Evolutionary conservation across 2,329 filamentous ascomycete genomes (phyloP).

Genomic region (Exophiala sp.): DNA sequence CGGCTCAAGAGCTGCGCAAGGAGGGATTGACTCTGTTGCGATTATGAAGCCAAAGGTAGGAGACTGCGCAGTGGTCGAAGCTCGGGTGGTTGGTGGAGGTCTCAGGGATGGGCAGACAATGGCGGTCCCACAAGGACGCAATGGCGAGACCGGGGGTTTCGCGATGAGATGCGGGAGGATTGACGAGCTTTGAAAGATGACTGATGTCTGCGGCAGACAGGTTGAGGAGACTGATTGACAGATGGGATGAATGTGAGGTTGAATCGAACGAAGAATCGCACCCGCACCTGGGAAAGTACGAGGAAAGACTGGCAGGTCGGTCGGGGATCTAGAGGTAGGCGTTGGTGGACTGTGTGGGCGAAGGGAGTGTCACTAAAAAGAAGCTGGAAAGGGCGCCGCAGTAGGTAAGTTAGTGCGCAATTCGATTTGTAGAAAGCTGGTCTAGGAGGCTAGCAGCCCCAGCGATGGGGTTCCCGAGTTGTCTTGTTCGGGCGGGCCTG

Average conservation of each 20-base stretch:
- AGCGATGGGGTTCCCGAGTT: constrained; percentile 6
- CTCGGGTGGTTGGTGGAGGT: constrained; percentile 17
- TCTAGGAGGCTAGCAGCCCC: not conserved
- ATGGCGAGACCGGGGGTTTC: not conserved
- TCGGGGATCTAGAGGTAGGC: not conserved
- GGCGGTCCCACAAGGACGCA: constrained; percentile 6
- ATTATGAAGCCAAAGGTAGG: constrained; percentile 17
- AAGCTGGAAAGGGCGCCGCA: not conserved
- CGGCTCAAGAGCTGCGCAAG: constrained; percentile 17
- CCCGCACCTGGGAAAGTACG: constrained; percentile 6
- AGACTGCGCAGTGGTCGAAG: constrained; percentile 16
- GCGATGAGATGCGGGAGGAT: not conserved
- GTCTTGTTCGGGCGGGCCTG: constrained; percentile 3
- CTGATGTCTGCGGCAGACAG: not conserved
- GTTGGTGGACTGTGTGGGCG: not conserved
- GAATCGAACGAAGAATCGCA: constrained; percentile 10
- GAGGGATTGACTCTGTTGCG: constrained; percentile 37
- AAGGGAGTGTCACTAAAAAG: not conserved
- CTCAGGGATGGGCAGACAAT: constrained; percentile 20
- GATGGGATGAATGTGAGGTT: constrained; percentile 16
- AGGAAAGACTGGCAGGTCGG: constrained; percentile 4
- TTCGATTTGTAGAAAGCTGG: not conserved
- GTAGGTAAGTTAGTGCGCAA: not conserved
- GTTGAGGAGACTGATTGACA: not conserved
- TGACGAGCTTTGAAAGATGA: not conserved